Evolutionary conservation across 108 stramenopile genomes (phyloP).

Genomic region (Pseudonitzschia multiseries): DNA sequence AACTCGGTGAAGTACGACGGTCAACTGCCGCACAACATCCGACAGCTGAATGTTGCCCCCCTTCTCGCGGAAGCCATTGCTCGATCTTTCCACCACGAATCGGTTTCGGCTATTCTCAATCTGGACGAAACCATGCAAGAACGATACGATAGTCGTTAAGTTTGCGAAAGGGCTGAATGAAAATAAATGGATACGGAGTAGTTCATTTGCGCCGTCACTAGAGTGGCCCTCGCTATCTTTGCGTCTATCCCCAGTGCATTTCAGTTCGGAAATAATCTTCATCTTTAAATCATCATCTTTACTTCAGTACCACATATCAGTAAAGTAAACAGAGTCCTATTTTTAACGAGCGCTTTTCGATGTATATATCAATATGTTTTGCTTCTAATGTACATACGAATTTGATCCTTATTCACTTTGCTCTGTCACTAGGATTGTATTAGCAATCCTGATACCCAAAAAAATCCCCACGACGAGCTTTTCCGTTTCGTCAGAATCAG

Average conservation of each 20-base stretch:
- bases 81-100: conserved; percentile 71
- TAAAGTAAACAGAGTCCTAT: too few species aligned
- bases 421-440: too few species aligned
- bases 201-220: too few species aligned
- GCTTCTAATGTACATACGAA: too few species aligned
- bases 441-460: too few species aligned
- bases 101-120: conserved; percentile 73
- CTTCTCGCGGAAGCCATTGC: conserved; percentile 86
- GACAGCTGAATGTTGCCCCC: conserved; percentile 84
- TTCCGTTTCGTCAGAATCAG: too few species aligned
- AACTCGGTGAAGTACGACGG: conserved; percentile 62
- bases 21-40: conserved; percentile 66
- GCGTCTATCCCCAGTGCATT: neutral
- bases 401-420: too few species aligned
- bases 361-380: too few species aligned
- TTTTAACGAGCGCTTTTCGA: too few species aligned
- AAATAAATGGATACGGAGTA: neutral
- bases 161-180: neutral
- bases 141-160: conserved; percentile 45
- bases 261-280: neutral
- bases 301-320: too few species aligned
- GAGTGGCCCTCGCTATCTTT: neutral
- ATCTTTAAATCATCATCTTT: neutral
- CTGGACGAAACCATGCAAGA: conserved; percentile 45
- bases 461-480: too few species aligned